A percentile compares a stretch with the other conserved stretches of the same genome.
phyloP scores from a whole-genome alignment of 2,329 filamentous ascomycete genomes.

The Penicillium sp. region DNA sequence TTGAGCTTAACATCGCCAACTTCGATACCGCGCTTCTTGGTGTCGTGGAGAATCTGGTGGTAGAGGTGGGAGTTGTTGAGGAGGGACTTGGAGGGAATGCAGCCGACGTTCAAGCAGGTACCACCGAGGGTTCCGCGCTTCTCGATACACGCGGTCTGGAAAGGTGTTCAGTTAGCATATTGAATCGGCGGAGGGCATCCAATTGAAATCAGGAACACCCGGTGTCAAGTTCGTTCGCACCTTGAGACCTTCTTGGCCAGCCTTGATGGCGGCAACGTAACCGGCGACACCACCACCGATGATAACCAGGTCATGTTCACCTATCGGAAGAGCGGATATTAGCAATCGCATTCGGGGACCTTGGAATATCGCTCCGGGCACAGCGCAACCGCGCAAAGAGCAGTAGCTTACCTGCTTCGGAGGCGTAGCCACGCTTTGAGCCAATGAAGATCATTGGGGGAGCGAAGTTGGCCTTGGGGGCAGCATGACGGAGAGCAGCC shows the following conservation, averaged over 20 bases:
- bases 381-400: not conserved
- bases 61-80: slow-evolving; percentile 99
- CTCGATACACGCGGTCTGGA: slow-evolving; percentile 91
- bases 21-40: slow-evolving; percentile 95
- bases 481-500: slow-evolving; percentile 42
- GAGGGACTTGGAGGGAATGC: slow-evolving; percentile 98
- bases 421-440: slow-evolving; percentile 60
- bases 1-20: slow-evolving; percentile 97
- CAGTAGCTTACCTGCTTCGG: slow-evolving; percentile 47
- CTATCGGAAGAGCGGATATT: slow-evolving; percentile 48
- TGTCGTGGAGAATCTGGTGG: slow-evolving; percentile 95
- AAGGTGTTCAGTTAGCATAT: slow-evolving; percentile 15
- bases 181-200: not conserved
- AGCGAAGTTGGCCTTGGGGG: slow-evolving; percentile 38
- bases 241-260: slow-evolving; percentile 95
- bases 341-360: slow-evolving; percentile 26
- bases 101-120: slow-evolving; percentile 98
- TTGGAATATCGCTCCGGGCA: slow-evolving; percentile 8
- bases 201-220: not conserved
- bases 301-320: slow-evolving; percentile 95
- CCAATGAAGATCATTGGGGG: slow-evolving; percentile 49
- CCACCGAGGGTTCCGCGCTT: slow-evolving; percentile 94
- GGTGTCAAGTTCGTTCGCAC: slow-evolving; percentile 53
- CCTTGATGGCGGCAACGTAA: slow-evolving; percentile 99
- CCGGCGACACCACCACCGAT: slow-evolving; percentile 97